Evolutionary conservation across 2,329 filamentous ascomycete genomes (phyloP).

Genomic region (Calycina herbarum): DNA sequence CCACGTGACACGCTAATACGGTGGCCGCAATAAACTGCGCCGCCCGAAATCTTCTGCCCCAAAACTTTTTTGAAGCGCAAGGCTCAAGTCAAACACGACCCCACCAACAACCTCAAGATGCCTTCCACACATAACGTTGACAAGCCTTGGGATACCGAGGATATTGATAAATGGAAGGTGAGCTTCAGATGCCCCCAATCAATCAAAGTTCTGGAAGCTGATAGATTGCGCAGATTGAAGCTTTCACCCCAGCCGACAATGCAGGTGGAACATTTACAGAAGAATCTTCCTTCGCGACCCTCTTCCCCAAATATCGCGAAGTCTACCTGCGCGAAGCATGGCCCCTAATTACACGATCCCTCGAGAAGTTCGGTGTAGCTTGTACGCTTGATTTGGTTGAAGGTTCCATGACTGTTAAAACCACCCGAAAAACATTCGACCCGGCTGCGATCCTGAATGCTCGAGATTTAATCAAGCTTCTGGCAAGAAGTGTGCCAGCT

Average conservation of each 20-base stretch:
- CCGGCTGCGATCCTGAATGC: conserved; percentile 92
- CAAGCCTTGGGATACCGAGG: conserved; percentile 94
- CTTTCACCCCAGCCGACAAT: conserved; percentile 86
- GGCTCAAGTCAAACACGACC: conserved; percentile 12
- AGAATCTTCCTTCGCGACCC: conserved; percentile 82
- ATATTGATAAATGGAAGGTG: conserved; percentile 95
- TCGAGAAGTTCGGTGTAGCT: conserved; percentile 85
- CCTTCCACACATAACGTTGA: conserved; percentile 86
- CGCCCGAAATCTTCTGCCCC: conserved; percentile 17
- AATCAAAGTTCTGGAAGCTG: not conserved
- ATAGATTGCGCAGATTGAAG: conserved; percentile 59
- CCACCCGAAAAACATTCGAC: conserved; percentile 87
- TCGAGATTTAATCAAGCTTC: conserved; percentile 88
- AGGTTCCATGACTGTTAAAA: conserved; percentile 95
- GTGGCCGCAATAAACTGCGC: conserved; percentile 8
- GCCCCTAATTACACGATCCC: conserved; percentile 83
- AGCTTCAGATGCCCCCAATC: not conserved
- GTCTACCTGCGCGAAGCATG: conserved; percentile 89
- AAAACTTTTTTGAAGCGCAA: conserved; percentile 18
- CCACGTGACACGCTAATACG: conserved; percentile 6
- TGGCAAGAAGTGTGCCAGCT: conserved; percentile 87
- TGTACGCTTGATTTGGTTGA: conserved; percentile 94
- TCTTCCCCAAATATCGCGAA: conserved; percentile 97
- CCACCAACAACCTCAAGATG: conserved; percentile 51
- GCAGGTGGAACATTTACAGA: conserved; percentile 81